Evolutionary conservation across 2,329 filamentous ascomycete species (phyloP).

Genomic region (Diaporthe vexans): DNA sequence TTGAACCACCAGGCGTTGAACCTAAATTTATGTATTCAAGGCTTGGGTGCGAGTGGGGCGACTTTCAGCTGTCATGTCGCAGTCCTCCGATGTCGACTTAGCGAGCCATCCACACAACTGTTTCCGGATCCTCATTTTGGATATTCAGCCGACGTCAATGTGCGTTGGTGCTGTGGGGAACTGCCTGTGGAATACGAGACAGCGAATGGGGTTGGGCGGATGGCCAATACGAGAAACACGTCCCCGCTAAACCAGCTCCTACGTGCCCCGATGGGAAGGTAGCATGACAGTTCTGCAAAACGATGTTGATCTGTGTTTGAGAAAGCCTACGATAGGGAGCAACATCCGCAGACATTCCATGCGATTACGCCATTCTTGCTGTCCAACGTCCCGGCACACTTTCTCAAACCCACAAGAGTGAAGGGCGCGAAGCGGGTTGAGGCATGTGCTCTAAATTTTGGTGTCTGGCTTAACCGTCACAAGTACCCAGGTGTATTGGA

Average conservation of each 20-base stretch:
- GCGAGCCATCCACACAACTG: not conserved
- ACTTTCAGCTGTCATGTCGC: not conserved
- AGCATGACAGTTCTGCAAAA: not conserved
- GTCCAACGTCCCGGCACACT: too few species aligned
- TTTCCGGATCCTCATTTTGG: not conserved
- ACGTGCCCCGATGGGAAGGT: not conserved
- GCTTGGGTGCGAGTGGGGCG: not conserved
- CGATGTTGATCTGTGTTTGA: too few species aligned
- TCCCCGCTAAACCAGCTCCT: not conserved
- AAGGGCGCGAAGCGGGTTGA: too few species aligned
- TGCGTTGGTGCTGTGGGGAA: constrained; percentile 15
- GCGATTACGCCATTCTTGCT: too few species aligned
- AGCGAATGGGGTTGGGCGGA: not conserved
- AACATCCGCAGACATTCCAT: not conserved
- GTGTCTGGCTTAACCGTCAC: too few species aligned
- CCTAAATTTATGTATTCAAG: not conserved
- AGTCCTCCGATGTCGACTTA: not conserved
- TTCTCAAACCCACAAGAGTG: too few species aligned
- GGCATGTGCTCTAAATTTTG: too few species aligned
- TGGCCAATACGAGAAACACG: constrained; percentile 9
- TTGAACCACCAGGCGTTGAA: not conserved
- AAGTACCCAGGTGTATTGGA: too few species aligned
- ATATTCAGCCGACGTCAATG: not conserved
- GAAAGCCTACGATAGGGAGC: too few species aligned
- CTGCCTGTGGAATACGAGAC: not conserved